phyloP scores from a whole-genome alignment of 1,139 yeast species.

The Lodderomyces oxycetoniae region DNA sequence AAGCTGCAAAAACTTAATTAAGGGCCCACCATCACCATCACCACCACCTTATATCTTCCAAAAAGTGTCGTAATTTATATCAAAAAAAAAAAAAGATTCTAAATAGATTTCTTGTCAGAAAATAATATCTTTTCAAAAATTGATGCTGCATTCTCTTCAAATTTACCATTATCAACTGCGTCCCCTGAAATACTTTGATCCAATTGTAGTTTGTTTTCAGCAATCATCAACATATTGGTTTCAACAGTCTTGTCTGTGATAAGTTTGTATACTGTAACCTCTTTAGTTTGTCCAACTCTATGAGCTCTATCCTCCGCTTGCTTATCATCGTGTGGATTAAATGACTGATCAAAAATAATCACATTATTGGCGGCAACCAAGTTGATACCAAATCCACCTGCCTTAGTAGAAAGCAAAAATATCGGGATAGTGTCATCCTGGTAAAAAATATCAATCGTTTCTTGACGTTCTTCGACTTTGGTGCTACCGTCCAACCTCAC shows the following conservation, averaged over 20 bases:
- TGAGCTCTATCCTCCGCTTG: constrained; percentile 99
- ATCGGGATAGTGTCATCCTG: constrained; percentile 81
- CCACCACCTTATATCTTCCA: no score
- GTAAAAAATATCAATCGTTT: constrained; percentile 81
- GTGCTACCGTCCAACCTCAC: constrained; percentile 91
- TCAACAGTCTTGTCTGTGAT: constrained; percentile 77
- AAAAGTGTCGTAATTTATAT: no score
- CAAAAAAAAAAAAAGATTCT: no score
- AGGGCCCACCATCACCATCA: no score
- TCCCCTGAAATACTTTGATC: constrained; percentile 60
- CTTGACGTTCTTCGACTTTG: constrained; percentile 88
- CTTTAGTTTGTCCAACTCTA: constrained; percentile 91
- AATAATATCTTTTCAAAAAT: constrained; percentile 50
- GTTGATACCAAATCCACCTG: constrained; percentile 98
- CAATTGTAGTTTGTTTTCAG: constrained; percentile 84
- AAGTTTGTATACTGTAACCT: constrained; percentile 75
- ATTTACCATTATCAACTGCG: constrained; percentile 30
- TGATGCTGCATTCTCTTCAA: constrained; percentile 51
- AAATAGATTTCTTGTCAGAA: constrained; percentile 11
- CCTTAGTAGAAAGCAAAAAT: constrained; percentile 85
- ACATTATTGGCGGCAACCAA: constrained; percentile 94
- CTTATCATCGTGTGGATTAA: constrained; percentile 96
- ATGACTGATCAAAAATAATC: constrained; percentile 85
- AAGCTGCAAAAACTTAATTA: no score
- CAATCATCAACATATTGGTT: constrained; percentile 80